Base-by-base conservation (phyloP, 1,139 yeast species). In the Spencermartinsiella ligniputridi region DNA sequence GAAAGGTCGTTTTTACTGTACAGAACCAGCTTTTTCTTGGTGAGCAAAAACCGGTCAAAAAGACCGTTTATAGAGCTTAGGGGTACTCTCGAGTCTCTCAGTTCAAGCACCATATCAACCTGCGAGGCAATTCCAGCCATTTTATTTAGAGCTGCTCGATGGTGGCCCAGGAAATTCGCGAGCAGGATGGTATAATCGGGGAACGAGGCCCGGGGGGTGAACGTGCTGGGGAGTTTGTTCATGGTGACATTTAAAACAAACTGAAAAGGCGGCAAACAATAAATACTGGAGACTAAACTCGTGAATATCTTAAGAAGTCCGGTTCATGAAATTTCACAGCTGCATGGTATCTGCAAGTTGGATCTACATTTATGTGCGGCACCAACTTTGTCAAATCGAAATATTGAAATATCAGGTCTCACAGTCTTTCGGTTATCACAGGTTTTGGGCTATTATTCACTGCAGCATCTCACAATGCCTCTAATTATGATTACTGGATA, bases 111-210 rank as follows among this genome's bases (percentile, higher is more conserved):
- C 40, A 88, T 63, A 59, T 92, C 96, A 25, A 89, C 74, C 53
- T 86, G 92, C 0, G 94, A 89, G 1, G 92, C 80, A 32, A 88
- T 65, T 45, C 78, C 80, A 11, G 81, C 75, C 66, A 90, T 78
- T 52, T 72, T 75, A 39, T 80, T 76, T 30, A 92, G 69, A 0
- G 97, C 96, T 49, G 81, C 82, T 51, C 80, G 79, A 59, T 92
- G 97, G 61, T 90, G 97, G 12, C 97, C 97, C 56, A 88, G 88
- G 67, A 89, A 88, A 63, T 86, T 90, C 3, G 95, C 79, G 29
- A 83, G 64, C 0, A 81, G 74, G 13, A 89, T 75, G 45, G 79
- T 78, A 60, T 83, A 85, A 25, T 75, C 71, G 1, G 97, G 97
- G 35, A 66, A 66, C 12, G 45, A 46, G 8, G 51, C 38, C 27